These are phyloP conservation scores for Diphasiastrum complanatum DNA, from an alignment of 83 land plant species.

Conservation along the genomic window DNA sequence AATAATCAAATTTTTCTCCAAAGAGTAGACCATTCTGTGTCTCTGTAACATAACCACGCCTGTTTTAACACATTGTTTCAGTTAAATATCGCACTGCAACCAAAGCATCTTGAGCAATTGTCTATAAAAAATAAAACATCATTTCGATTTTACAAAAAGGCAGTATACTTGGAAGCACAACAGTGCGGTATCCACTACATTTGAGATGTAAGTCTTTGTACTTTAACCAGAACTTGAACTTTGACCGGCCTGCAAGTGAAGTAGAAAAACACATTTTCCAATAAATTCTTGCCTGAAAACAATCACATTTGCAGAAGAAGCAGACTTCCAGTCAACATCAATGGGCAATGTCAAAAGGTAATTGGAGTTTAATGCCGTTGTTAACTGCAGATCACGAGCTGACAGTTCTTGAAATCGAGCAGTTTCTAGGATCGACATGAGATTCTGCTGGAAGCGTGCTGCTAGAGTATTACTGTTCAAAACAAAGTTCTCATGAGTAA, in stretches of 20 bases:
- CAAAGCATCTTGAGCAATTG: too few relatives aligned
- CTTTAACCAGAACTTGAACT: background rate
- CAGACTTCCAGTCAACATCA: constrained; percentile 85
- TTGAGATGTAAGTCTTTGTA: too few relatives aligned
- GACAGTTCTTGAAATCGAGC: constrained; percentile 92
- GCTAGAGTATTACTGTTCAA: constrained; percentile 39
- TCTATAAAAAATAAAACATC: too few relatives aligned
- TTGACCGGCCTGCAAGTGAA: background rate
- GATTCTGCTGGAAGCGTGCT: constrained; percentile 68
- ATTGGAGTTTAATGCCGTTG: constrained; percentile 71
- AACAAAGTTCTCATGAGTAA: background rate
- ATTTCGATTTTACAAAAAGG: too few relatives aligned
- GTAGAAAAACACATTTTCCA: background rate
- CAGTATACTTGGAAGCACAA: too few relatives aligned
- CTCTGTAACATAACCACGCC: constrained; percentile 88
- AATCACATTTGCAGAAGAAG: constrained; percentile 73
- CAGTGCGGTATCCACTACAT: too few relatives aligned
- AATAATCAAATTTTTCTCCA: constrained; percentile 83
- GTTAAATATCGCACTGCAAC: too few relatives aligned
- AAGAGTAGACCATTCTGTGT: constrained; percentile 75
- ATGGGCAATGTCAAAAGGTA: constrained; percentile 86
- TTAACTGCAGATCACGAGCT: constrained; percentile 62
- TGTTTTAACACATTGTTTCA: constrained; percentile 20
- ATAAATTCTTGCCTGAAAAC: constrained; percentile 51
- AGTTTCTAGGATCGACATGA: constrained; percentile 60